These are phyloP conservation scores for Dionaea muscipula DNA, from an alignment of 179 eudicot species.

Conservation along the genomic window DNA sequence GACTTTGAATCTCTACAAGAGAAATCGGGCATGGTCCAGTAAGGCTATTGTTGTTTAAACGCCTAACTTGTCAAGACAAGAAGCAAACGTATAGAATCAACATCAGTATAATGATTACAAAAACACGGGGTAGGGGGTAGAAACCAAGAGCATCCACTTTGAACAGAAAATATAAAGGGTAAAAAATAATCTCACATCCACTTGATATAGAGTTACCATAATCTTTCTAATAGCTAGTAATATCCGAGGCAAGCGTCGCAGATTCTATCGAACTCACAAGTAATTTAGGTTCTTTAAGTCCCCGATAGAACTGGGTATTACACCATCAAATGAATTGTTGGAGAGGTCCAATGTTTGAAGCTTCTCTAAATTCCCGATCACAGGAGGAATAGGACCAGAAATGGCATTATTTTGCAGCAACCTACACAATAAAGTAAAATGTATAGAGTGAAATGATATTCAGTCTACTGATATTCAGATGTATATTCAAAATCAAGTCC, in stretches of 20 bases:
- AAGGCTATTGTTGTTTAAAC: slow-evolving; percentile 52
- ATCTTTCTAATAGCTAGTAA: no score
- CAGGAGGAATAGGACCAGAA: slow-evolving; percentile 56
- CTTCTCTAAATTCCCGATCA: slow-evolving; percentile 53
- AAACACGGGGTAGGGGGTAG: not conserved
- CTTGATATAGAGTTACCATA: no score
- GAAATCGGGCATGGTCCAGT: slow-evolving; percentile 41
- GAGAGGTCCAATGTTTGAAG: slow-evolving; percentile 86
- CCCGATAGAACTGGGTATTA: slow-evolving; percentile 62
- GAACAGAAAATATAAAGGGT: no score
- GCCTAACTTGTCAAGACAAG: slow-evolving; percentile 32
- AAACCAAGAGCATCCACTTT: no score
- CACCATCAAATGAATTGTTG: slow-evolving; percentile 44
- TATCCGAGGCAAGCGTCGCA: not conserved
- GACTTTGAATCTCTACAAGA: slow-evolving; percentile 25
- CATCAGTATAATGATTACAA: not conserved
- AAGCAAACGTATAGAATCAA: not conserved
- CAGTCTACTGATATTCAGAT: not conserved
- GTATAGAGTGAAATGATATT: not conserved
- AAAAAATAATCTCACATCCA: no score
- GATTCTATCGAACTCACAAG: slow-evolving; percentile 40
- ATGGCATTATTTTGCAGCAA: slow-evolving; percentile 68
- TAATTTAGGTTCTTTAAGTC: slow-evolving; percentile 50
- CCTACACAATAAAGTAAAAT: slow-evolving; percentile 20
- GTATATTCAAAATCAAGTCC: not conserved